phyloP scores from a whole-genome alignment of 306 rosid genomes.

The Glycine latifolia region DNA sequence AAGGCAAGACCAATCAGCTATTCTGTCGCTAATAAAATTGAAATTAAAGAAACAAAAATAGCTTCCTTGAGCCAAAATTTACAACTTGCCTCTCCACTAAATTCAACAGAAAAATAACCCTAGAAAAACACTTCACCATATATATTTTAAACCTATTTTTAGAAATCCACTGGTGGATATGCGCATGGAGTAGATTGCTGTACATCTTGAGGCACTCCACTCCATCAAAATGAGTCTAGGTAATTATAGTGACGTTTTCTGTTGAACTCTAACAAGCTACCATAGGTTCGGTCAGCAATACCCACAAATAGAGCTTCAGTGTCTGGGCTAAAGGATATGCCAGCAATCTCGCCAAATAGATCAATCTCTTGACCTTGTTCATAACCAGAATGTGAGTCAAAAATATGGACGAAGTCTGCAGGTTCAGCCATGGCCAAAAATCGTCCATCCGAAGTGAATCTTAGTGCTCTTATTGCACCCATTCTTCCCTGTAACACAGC shows the following conservation, averaged over 20 bases:
- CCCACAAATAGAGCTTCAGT: slow-evolving; percentile 82
- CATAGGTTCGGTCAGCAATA: slow-evolving; percentile 84
- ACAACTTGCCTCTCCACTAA: slow-evolving; percentile 35
- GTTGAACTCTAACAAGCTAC: slow-evolving; percentile 83
- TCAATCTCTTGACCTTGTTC: slow-evolving; percentile 77
- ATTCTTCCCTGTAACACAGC: slow-evolving; percentile 88
- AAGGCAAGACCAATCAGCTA: not conserved
- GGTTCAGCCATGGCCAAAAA: slow-evolving; percentile 96
- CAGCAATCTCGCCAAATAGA: slow-evolving; percentile 92
- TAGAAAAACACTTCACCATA: slow-evolving; percentile 3
- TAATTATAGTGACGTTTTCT: slow-evolving; percentile 57
- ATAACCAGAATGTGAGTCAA: slow-evolving; percentile 67
- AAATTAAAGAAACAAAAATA: too few relatives aligned
- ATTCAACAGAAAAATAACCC: slow-evolving; percentile 6
- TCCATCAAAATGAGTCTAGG: slow-evolving; percentile 58
- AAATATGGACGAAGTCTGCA: slow-evolving; percentile 86
- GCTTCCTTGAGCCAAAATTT: not conserved
- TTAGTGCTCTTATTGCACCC: slow-evolving; percentile 88
- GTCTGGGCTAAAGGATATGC: slow-evolving; percentile 90
- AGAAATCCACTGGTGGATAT: slow-evolving; percentile 31
- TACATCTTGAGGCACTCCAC: slow-evolving; percentile 33
- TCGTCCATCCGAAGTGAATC: slow-evolving; percentile 74
- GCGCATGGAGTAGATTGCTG: slow-evolving; percentile 34
- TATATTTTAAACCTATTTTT: not conserved
- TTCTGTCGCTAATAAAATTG: not conserved